Percentiles rank a stretch among this genome's conserved stretches.
Conservation (phyloP, 495 filamentous ascomycete genomes). For the Tuber umbilicatum region DNA sequence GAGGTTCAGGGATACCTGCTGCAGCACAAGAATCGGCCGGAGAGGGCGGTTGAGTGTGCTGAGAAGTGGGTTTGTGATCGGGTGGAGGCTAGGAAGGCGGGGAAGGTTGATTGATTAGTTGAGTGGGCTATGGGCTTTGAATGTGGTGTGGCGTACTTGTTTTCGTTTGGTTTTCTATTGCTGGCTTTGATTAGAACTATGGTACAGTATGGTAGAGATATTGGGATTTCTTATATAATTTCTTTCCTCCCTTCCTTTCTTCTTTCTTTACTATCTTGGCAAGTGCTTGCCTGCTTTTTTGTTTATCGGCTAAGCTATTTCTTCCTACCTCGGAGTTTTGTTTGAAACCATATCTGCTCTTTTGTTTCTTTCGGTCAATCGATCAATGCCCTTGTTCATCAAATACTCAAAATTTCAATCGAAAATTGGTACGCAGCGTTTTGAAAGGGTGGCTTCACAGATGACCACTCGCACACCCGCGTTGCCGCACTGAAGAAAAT, state of each 20-base stretch:
- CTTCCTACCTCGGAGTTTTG: no score
- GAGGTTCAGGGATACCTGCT: conserved; percentile 66
- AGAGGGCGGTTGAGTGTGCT: conserved; percentile 52
- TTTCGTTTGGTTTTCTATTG: not conserved
- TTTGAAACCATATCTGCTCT: no score
- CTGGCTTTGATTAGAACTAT: not conserved
- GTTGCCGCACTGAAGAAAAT: no score
- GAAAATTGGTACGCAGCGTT: no score
- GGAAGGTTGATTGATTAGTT: conserved; percentile 21
- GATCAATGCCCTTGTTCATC: no score
- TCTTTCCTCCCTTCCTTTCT: not conserved
- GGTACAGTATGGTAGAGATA: not conserved
- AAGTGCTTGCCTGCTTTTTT: not conserved
- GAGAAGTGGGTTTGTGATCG: conserved; percentile 51
- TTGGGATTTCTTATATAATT: not conserved
- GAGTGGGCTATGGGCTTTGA: not conserved
- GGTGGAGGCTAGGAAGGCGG: conserved; percentile 19
- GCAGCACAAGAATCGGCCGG: conserved; percentile 57
- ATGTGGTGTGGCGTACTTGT: not conserved
- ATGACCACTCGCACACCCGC: no score
- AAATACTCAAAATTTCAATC: no score
- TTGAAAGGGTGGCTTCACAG: no score
- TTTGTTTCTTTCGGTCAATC: no score
- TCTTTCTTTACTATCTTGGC: not conserved
- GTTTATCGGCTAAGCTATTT: not conserved